phyloP scores from a whole-genome alignment of 2,329 filamentous ascomycete genomes.

The Fusarium sp. region DNA sequence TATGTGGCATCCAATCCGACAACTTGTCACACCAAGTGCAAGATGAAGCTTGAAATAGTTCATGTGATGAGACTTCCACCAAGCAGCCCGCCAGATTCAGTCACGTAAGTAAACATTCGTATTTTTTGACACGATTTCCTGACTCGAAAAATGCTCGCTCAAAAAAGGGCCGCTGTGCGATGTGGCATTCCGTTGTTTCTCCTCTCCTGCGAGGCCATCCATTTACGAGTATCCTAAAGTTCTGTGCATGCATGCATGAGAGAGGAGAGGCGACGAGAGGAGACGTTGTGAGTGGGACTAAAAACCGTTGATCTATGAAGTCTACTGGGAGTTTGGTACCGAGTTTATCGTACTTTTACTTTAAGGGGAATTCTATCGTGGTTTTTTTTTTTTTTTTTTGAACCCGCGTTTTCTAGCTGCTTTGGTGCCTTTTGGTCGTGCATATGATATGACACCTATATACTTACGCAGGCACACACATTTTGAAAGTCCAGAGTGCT shows the following conservation, averaged over 20 bases:
- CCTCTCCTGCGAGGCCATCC: neutral
- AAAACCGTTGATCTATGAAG: slow-evolving; percentile 1
- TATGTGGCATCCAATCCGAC: slow-evolving; percentile 34
- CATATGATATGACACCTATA: slow-evolving; percentile 8
- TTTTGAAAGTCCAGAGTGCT: neutral
- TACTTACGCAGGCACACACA: neutral
- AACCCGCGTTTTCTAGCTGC: slow-evolving; percentile 10
- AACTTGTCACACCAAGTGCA: slow-evolving; percentile 13
- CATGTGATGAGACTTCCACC: neutral
- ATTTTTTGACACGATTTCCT: neutral
- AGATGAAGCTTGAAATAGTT: slow-evolving; percentile 13
- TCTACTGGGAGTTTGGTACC: neutral
- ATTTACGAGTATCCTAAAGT: neutral
- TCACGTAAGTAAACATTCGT: neutral
- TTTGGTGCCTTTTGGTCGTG: neutral
- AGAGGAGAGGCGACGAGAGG: neutral
- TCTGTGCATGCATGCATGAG: slow-evolving; percentile 16
- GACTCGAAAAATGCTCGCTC: neutral
- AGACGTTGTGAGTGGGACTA: slow-evolving; percentile 17
- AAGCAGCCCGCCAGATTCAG: neutral
- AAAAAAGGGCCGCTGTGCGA: neutral
- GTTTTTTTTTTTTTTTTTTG: neutral
- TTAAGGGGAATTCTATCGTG: neutral
- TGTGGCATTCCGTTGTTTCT: slow-evolving; percentile 3
- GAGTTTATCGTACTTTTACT: slow-evolving; percentile 7